Evolutionary conservation across 306 rosid genomes (phyloP).

Genomic region (Albizia julibrissin): DNA sequence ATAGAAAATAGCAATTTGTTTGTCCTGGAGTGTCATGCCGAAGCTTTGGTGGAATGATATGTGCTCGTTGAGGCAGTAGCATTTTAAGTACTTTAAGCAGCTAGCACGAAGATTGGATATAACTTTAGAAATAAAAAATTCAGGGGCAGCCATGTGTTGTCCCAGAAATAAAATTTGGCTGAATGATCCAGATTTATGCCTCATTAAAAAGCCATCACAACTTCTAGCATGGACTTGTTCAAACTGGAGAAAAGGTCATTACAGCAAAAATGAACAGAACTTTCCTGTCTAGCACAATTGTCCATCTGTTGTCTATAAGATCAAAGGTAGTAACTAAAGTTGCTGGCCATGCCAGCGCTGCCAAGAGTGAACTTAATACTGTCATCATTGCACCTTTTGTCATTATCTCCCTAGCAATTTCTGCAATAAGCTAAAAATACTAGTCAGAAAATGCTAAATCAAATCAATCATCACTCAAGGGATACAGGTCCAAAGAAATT

Average conservation of each 20-base stretch:
- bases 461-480: slow-evolving; percentile 9
- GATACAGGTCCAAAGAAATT: slow-evolving; percentile 31
- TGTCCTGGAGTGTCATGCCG: not conserved
- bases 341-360: slow-evolving; percentile 77
- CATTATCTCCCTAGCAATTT: slow-evolving; percentile 46
- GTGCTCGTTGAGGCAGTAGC: not conserved
- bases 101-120: not conserved
- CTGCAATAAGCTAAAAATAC: slow-evolving; percentile 39
- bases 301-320: slow-evolving; percentile 73
- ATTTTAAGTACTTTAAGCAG: not conserved
- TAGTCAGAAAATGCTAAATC: slow-evolving; percentile 32
- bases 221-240: not conserved
- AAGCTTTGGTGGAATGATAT: slow-evolving; percentile 4
- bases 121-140: not conserved
- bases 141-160: not conserved
- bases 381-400: slow-evolving; percentile 71
- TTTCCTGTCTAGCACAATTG: slow-evolving; percentile 69
- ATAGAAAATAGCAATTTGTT: not conserved
- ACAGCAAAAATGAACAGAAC: slow-evolving; percentile 15
- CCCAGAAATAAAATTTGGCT: slow-evolving; percentile 23
- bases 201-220: slow-evolving; percentile 8
- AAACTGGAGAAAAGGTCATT: slow-evolving; percentile 14
- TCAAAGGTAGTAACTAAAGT: slow-evolving; percentile 54
- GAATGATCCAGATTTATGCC: not conserved
- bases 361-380: slow-evolving; percentile 54